phyloP scores from a whole-genome alignment of 441 rosid genomes.

The Gossypium lobatum region DNA sequence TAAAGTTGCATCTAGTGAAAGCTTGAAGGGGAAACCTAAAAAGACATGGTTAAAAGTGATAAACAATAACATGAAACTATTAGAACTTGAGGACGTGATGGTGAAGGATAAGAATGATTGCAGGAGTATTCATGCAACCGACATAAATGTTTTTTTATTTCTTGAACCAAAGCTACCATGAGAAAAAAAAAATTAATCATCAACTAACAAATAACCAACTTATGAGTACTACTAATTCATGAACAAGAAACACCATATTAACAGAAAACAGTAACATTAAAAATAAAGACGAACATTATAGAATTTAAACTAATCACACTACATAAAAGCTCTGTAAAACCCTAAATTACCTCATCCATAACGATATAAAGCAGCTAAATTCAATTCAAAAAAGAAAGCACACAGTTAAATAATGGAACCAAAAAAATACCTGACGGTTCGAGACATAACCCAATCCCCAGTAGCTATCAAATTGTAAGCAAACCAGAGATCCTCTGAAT shows the following conservation, averaged over 20 bases:
- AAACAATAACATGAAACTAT: too few relatives aligned
- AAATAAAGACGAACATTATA: not conserved
- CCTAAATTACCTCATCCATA: not conserved
- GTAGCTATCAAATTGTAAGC: slow-evolving; percentile 72
- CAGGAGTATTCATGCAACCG: not conserved
- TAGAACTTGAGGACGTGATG: not conserved
- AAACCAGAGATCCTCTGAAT: slow-evolving; percentile 90
- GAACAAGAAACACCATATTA: not conserved
- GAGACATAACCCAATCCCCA: slow-evolving; percentile 79
- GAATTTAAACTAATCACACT: not conserved
- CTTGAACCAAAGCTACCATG: not conserved
- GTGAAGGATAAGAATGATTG: not conserved
- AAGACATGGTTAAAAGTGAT: not conserved
- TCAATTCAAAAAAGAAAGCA: not conserved
- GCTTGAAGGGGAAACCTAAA: not conserved
- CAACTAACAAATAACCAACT: slow-evolving; percentile 1
- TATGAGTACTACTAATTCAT: not conserved
- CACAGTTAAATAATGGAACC: not conserved
- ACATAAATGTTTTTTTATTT: too few relatives aligned
- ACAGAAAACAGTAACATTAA: not conserved
- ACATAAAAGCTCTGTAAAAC: not conserved
- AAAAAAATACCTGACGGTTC: slow-evolving; percentile 62
- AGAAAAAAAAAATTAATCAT: not conserved
- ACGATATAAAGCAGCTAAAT: not conserved
- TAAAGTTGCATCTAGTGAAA: not conserved